A percentile compares a stretch with the other conserved stretches of the same genome.
Evolutionary conservation across 345 rosid genomes (phyloP).

Genomic region (Sisymbrium irio): DNA sequence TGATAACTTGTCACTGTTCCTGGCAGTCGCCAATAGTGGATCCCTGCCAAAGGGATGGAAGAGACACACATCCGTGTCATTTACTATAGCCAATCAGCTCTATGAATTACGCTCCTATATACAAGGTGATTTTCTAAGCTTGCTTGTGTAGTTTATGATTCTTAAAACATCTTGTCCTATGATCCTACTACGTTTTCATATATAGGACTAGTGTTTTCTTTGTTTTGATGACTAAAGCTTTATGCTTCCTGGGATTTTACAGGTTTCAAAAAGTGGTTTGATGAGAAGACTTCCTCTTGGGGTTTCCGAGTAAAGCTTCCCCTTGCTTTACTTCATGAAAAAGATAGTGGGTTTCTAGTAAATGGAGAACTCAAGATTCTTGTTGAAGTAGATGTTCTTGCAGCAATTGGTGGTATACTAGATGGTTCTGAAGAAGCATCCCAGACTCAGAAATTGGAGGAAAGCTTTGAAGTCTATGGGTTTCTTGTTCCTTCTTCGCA

Average conservation of each 20-base stretch:
- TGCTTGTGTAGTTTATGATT: no score
- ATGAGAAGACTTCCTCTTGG: background rate
- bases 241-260: background rate
- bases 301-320: background rate
- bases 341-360: conserved; percentile 30
- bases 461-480: background rate
- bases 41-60: conserved; percentile 71
- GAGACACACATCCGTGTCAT: conserved; percentile 41
- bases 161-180: no score
- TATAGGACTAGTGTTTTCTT: no score
- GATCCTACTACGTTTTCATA: background rate
- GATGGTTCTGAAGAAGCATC: background rate
- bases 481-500: background rate
- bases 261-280: background rate
- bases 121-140: background rate
- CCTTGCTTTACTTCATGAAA: background rate
- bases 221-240: no score
- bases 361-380: conserved; percentile 38
- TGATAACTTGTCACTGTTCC: conserved; percentile 61
- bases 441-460: background rate
- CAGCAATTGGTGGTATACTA: no score
- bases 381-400: background rate
- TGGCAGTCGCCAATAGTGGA: conserved; percentile 53
- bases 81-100: conserved; percentile 61
- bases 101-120: conserved; percentile 35